A percentile compares a stretch with the other conserved stretches of the same genome.
Conservation (phyloP, 2,329 filamentous ascomycete genomes). For the Sporothrix curviconia region DNA sequence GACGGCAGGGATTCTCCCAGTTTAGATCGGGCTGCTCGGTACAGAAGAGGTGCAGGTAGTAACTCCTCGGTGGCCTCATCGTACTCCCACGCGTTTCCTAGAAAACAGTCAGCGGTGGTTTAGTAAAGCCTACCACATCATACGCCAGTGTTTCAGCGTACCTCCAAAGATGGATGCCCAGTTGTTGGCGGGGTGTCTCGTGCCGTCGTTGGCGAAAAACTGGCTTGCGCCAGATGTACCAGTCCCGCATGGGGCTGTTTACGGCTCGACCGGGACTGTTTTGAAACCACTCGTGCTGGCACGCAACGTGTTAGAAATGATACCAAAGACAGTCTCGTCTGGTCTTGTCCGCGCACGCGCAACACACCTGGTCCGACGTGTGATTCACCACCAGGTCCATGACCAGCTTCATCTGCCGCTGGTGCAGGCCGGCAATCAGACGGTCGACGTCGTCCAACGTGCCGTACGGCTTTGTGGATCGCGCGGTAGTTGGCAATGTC, state of each 20-base stretch:
- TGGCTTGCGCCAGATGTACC: constrained; percentile 34
- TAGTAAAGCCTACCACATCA: no score
- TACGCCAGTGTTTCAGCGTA: no score
- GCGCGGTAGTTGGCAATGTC: constrained; percentile 59
- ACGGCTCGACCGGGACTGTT: background rate
- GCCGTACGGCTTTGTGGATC: constrained; percentile 46
- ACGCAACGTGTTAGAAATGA: background rate
- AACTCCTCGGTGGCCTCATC: background rate
- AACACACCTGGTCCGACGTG: background rate
- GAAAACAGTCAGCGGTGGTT: background rate
- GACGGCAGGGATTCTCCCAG: background rate
- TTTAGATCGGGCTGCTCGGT: background rate
- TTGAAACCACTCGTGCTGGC: background rate
- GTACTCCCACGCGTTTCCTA: background rate
- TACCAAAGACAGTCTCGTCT: background rate
- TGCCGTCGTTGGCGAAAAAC: constrained; percentile 43
- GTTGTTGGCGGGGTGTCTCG: constrained; percentile 65
- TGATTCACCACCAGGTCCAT: background rate
- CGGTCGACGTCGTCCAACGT: constrained; percentile 36
- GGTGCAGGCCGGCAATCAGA: background rate
- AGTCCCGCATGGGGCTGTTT: background rate
- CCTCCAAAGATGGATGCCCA: constrained; percentile 27
- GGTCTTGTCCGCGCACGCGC: background rate
- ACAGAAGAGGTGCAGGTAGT: background rate
- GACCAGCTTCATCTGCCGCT: background rate